These are phyloP conservation scores for Trichoderma polysporum DNA, from an alignment of 2,329 filamentous ascomycete genomes.

Conservation along the genomic window DNA sequence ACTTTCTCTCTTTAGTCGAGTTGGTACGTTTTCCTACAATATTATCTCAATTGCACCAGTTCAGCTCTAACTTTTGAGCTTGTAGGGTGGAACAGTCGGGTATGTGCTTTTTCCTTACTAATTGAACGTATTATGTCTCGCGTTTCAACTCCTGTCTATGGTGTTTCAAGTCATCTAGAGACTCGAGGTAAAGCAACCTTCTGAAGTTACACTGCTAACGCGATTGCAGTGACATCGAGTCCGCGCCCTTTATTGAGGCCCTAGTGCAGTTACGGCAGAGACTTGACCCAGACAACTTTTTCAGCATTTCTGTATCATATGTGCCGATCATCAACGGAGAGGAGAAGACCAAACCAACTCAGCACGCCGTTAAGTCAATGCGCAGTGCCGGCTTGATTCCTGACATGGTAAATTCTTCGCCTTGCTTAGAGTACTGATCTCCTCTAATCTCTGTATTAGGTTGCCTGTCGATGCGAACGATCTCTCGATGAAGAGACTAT, in stretches of 20 bases:
- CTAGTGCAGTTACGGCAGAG: slow-evolving; percentile 74
- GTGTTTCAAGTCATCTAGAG: neutral
- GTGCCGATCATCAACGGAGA: slow-evolving; percentile 70
- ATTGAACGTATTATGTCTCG: neutral
- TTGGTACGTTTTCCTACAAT: slow-evolving; percentile 32
- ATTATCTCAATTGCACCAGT: neutral
- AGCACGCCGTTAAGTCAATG: slow-evolving; percentile 81
- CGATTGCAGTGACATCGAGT: slow-evolving; percentile 69
- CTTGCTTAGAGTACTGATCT: no score
- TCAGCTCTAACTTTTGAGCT: slow-evolving; percentile 15
- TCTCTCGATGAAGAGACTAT: slow-evolving; percentile 72
- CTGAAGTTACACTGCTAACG: neutral
- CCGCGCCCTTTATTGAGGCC: slow-evolving; percentile 83
- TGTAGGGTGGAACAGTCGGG: slow-evolving; percentile 60
- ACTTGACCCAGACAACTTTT: slow-evolving; percentile 57
- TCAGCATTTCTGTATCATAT: slow-evolving; percentile 82
- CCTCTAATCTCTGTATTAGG: slow-evolving; percentile 49
- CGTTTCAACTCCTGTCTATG: neutral
- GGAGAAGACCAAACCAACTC: slow-evolving; percentile 97
- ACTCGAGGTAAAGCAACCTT: neutral
- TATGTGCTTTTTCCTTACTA: slow-evolving; percentile 15
- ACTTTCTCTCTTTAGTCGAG: slow-evolving; percentile 33
- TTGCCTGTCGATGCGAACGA: slow-evolving; percentile 87
- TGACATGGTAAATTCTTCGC: slow-evolving; percentile 55
- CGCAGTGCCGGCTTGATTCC: slow-evolving; percentile 76